phyloP scores from a whole-genome alignment of 345 rosid species.

The Eucalyptus dawsonii region DNA sequence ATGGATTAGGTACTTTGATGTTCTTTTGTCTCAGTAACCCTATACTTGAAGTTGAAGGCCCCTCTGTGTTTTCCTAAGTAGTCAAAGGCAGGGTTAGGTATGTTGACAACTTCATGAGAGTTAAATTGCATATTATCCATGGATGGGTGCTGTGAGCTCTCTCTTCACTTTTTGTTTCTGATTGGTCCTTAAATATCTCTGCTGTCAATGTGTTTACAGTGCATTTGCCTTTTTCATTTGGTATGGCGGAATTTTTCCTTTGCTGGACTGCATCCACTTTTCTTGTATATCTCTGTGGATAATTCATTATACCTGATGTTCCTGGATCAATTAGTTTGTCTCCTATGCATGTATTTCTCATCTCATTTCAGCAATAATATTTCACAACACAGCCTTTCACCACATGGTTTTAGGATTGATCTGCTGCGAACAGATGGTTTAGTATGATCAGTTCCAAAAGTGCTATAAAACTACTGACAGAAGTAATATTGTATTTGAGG shows the following conservation, averaged over 20 bases:
- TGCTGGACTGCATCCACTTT: background rate
- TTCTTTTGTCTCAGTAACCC: background rate
- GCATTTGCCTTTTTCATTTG: background rate
- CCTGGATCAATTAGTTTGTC: background rate
- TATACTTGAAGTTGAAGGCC: background rate
- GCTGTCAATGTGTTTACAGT: background rate
- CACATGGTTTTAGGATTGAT: background rate
- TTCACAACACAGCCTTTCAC: background rate
- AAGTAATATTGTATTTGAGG: background rate
- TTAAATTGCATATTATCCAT: conserved; percentile 71
- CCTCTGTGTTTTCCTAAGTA: background rate
- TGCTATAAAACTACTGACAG: background rate
- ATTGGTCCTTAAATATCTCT: conserved; percentile 16
- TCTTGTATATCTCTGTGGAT: background rate
- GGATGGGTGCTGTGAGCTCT: conserved; percentile 73
- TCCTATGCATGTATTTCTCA: background rate
- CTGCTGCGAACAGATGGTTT: background rate
- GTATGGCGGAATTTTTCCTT: background rate
- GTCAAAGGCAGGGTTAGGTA: background rate
- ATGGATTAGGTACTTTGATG: background rate
- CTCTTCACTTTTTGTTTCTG: conserved; percentile 65
- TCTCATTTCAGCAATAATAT: background rate
- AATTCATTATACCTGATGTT: background rate
- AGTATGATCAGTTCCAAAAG: background rate
- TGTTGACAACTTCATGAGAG: conserved; percentile 37